Conservation (phyloP, 1,284 basidiomycete species). For the Ustilago nuda region DNA sequence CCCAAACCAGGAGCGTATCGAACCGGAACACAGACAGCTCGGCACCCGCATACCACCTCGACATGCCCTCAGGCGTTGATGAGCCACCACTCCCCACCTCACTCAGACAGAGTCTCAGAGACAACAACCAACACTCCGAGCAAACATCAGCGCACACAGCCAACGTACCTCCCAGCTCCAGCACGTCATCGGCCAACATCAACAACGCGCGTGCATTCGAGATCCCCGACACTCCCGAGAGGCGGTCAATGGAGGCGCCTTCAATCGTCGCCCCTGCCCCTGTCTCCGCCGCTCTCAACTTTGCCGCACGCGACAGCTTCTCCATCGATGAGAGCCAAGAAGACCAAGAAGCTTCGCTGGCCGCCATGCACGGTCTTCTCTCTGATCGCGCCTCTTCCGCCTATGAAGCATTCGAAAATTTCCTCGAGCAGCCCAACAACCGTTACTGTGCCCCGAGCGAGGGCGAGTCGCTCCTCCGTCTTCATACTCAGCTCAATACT, state of each 20-base stretch:
- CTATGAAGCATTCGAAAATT: constrained; percentile 60
- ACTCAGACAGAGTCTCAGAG: constrained; percentile 28
- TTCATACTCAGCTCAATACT: constrained; percentile 61
- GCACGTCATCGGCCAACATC: background rate
- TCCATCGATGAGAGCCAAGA: constrained; percentile 30
- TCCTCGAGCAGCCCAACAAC: constrained; percentile 46
- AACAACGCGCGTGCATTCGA: constrained; percentile 19
- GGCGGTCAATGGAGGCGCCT: constrained; percentile 20
- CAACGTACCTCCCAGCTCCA: background rate
- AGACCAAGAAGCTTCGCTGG: constrained; percentile 18
- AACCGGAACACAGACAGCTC: background rate
- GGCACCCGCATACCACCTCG: constrained; percentile 31
- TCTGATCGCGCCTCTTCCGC: constrained; percentile 34
- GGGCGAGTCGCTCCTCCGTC: constrained; percentile 60
- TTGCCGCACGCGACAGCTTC: constrained; percentile 35
- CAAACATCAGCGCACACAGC: background rate
- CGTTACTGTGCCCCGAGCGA: constrained; percentile 46
- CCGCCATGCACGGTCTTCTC: constrained; percentile 36
- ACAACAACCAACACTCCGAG: background rate
- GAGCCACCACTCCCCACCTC: constrained; percentile 45
- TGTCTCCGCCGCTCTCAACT: constrained; percentile 35
- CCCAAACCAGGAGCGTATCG: background rate
- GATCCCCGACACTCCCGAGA: constrained; percentile 34
- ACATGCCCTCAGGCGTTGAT: constrained; percentile 29
- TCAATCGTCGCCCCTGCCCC: constrained; percentile 36